These are phyloP conservation scores for Oldenlandia corymbosa DNA, from an alignment of 257 asterid genomes.

Conservation along the genomic window DNA sequence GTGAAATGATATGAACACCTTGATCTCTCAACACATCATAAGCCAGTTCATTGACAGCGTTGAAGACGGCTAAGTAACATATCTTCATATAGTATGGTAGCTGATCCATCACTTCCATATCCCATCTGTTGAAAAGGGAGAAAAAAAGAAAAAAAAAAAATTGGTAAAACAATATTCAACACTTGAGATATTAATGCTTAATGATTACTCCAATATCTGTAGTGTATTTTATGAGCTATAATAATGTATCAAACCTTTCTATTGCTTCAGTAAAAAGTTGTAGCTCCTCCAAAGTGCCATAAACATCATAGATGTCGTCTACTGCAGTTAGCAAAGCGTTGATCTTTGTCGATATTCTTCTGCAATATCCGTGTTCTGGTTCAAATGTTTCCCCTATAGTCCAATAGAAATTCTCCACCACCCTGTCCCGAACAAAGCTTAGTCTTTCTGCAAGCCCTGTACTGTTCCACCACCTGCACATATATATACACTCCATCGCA, in stretches of 20 bases:
- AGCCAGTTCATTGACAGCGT: neutral
- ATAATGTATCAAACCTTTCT: neutral
- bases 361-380: neutral
- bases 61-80: neutral
- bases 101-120: neutral
- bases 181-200: no score
- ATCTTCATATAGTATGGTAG: constrained; percentile 3
- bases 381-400: neutral
- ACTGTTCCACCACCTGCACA: neutral
- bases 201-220: no score
- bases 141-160: neutral
- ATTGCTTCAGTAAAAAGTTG: neutral
- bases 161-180: no score
- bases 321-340: neutral
- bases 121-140: neutral
- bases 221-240: no score
- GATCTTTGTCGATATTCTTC: constrained; percentile 1
- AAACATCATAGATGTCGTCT: constrained; percentile 5
- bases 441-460: neutral
- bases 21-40: neutral
- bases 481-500: no score
- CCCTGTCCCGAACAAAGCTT: neutral
- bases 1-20: no score
- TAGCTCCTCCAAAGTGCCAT: constrained; percentile 1
- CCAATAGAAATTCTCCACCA: neutral